Base-by-base conservation (phyloP, 1,139 yeast species). In the Nakaseomyces uthaithaninus region DNA sequence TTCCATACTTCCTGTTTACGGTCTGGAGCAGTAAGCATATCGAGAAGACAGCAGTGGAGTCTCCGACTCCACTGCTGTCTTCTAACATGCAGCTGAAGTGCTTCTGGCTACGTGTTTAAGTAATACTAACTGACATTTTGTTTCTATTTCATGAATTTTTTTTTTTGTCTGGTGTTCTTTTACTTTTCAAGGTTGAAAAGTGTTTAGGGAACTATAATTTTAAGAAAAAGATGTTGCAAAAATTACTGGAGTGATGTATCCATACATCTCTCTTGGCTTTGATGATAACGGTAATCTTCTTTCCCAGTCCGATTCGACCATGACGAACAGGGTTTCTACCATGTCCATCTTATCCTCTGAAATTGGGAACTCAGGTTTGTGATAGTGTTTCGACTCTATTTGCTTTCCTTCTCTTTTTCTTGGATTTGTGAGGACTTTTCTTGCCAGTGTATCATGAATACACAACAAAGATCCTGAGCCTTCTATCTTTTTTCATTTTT, bases 291-390 rank as follows among this genome's bases (percentile, higher is more conserved):
- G 65, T 65, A 64, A 49, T 55, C 82, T 77, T 80, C 89, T 80
- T 81, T 81, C 89, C 87, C 82, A 75, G 85, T 80, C 91, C 74
- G 84, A 77, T 66, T 76, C 87, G 91, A 81, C 89, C 79, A 79
- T 81, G 91, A 80, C 85, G 87, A 80, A 79, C 76, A 74, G 87
- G 85, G 65, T 54, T 49, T 51, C 63, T 63, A 62, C 59, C 68
- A 54, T 45, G 68, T 60, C 51, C 44, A 41, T 46, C 50, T 47
- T 48, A 44, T 50, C 48, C 43, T 31, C 5, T 14, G 35, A 20
- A 9, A 31, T 31, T 20, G 26, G 16, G 14, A n/a, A 14, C n/a
- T 3, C 11, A n/a, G 35, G 47, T 37, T 36, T 33, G 38, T 27
- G 28, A 38, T 44, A 38, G 33, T 19, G 22, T 28, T 17, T 28